Evolutionary conservation across 169 alveolate species (phyloP), one percentile per base, ranked within the genome.

Genomic region (Plasmodium gonderi): DNA sequence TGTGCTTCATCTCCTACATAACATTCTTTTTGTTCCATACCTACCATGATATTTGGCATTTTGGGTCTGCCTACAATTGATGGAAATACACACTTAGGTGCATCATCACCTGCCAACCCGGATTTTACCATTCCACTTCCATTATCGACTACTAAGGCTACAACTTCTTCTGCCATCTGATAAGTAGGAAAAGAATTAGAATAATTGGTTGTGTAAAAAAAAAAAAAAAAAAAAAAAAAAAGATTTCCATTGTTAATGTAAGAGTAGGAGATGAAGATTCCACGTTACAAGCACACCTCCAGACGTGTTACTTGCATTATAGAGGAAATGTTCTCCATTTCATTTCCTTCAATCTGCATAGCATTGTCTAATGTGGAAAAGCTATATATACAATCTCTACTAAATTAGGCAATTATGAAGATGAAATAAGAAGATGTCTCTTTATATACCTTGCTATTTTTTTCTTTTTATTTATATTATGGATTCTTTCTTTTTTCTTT

Each of bases 91-190:
- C 99, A 97, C 60, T 99, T 96, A 23, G 99, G 99, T 67, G 99
- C 99, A 90, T 98, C 99, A 76, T 99, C 99, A 14, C 99, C 99
- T 33, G 99, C 99, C 72, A 99, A 97, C 79, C 99, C 99, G 49
- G 99, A 99, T 97, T 99, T 99, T 96, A 98, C 98, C 98, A 97
- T 97, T 45, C 99, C 99, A 95, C 99, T 98, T 65, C 99, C 99
- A 92, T 98, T 99, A 96, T 99, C 99, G 91, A 99, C 98, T 80
- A 99, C 99, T 94, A 98, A 95, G 54, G 99, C 99, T 81, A 97
- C 97, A 8, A 79, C 74, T 44, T 90, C 94, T 78, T 90, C 94
- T 38, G 87, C 6, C 87, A 74, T 77, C 93, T 76, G 26, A n/a
- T 20, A 42, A 1, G 17, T 44, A 11, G 44, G 77, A 12, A 33